A percentile compares a stretch with the other conserved stretches of the same genome.
These are phyloP conservation scores for Barbarea vulgaris DNA, from an alignment of 345 rosid species.

Conservation along the genomic window DNA sequence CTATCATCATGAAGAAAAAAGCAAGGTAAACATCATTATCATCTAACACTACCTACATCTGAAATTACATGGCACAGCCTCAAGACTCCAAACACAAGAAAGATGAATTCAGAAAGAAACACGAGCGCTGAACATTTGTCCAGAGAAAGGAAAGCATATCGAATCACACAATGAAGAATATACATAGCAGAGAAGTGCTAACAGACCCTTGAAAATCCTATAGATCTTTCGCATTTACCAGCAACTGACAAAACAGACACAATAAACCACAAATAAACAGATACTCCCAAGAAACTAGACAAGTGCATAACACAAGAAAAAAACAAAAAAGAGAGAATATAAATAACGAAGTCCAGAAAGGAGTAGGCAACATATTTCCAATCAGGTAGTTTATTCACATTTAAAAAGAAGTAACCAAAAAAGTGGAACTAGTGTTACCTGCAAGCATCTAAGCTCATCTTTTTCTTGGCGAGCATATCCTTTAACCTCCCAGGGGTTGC, in stretches of 20 bases:
- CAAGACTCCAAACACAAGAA: constrained; percentile 4
- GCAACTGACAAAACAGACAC: background rate
- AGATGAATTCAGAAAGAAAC: background rate
- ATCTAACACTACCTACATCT: background rate
- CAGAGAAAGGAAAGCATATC: constrained; percentile 9
- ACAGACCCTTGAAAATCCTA: background rate
- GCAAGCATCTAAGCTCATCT: constrained; percentile 90
- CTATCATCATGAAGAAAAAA: constrained; percentile 44
- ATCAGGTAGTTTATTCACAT: background rate
- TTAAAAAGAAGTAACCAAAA: background rate
- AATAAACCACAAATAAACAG: background rate
- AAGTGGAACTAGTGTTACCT: constrained; percentile 45
- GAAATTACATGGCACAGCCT: constrained; percentile 13
- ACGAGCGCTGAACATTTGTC: background rate
- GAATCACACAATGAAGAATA: background rate
- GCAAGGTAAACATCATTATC: constrained; percentile 22
- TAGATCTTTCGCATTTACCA: background rate
- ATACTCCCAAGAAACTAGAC: background rate
- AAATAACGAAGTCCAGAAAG: background rate
- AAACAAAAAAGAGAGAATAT: background rate
- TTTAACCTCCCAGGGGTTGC: constrained; percentile 96
- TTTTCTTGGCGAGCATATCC: constrained; percentile 94
- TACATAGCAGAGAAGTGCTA: background rate
- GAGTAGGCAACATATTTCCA: background rate
- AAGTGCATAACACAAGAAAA: background rate